Evolutionary conservation across 1,139 yeast genomes (phyloP).

Genomic region (Chernovozyma sophiae-reginae): DNA sequence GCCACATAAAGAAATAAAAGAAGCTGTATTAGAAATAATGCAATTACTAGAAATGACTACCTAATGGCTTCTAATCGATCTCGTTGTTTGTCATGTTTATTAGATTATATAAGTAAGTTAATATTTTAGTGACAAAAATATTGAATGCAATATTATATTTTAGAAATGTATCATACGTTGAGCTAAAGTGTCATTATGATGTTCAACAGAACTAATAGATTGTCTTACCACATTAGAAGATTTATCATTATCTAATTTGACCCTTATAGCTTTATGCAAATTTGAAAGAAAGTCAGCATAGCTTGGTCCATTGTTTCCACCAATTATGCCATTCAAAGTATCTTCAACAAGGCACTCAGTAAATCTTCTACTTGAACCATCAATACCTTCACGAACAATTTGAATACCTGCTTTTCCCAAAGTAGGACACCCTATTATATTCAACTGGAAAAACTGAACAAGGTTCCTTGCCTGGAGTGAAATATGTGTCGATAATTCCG

Average conservation of each 20-base stretch:
- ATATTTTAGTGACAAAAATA: too few species aligned
- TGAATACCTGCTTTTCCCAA: constrained; percentile 45
- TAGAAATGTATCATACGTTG: constrained; percentile 39
- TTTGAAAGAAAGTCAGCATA: constrained; percentile 59
- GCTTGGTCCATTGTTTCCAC: constrained; percentile 42
- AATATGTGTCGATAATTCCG: constrained; percentile 65
- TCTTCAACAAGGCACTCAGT: constrained; percentile 72
- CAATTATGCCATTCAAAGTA: constrained; percentile 26
- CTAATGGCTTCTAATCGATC: too few species aligned
- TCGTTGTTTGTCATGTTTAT: too few species aligned
- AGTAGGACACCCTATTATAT: constrained; percentile 30
- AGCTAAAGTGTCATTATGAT: constrained; percentile 31
- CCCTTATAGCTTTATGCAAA: constrained; percentile 58
- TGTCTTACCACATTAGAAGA: constrained; percentile 29
- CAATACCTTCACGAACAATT: constrained; percentile 63
- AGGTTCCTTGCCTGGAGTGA: constrained; percentile 66
- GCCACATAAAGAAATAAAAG: not conserved
- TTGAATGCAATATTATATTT: too few species aligned
- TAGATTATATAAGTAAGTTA: too few species aligned
- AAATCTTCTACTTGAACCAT: constrained; percentile 57
- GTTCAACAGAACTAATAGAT: constrained; percentile 26
- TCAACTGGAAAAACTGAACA: constrained; percentile 45
- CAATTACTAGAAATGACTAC: too few species aligned
- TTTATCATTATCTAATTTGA: constrained; percentile 47
- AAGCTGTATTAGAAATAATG: constrained; percentile 8